Evolutionary conservation across 1,284 basidiomycete species (phyloP), one percentile per base, ranked within the genome.

Genomic region (Cutaneotrichosporon spelunceum): DNA sequence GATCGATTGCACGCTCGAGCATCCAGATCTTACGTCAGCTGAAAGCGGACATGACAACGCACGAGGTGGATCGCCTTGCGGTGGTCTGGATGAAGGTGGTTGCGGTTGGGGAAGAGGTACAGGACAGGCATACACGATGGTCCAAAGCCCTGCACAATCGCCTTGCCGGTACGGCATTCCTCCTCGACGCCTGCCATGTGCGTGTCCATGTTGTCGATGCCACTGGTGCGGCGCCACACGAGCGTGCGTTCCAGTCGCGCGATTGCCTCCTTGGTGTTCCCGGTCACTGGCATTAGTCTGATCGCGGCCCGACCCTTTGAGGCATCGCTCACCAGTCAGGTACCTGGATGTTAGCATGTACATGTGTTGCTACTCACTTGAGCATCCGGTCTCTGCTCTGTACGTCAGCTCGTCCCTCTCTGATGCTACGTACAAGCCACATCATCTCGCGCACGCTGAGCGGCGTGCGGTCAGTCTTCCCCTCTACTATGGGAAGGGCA

Each of bases 71-170:
- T 50, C 1, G 68, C 64, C 21, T 66, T 53, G 19, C 71, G 61
- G 27, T 67, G 45, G 48, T 73, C 73, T 1, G 67, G 42, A 0
- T 71, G 68, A 4, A 68, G 68, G 13, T 44, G 64, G 64, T 72
- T 74, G 21, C 72, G 47, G 65, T 72, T 75, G 6, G 74, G 72
- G 59, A 74, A 77, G 62, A 74, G 72, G 61, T 74, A 75, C 4
- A 75, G 57, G 53, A 77, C 65, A 1, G 75, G 75, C 56, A 64
- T 65, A 24, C 66, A 65, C n/a, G 60, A 50, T 0, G 63, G 64
- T 11, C 69, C 61, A 56, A 69, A 75, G 9, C 74, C 75, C 36
- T 70, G 72, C 56, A 72, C 71, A 62, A 74, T 71, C 49, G 69
- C 69, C 60, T 73, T 75, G 48, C 73, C 72, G 13, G 63, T 66